phyloP scores from a whole-genome alignment of 495 filamentous ascomycete genomes.

The Aspergillus sclerotiicarbonarius region DNA sequence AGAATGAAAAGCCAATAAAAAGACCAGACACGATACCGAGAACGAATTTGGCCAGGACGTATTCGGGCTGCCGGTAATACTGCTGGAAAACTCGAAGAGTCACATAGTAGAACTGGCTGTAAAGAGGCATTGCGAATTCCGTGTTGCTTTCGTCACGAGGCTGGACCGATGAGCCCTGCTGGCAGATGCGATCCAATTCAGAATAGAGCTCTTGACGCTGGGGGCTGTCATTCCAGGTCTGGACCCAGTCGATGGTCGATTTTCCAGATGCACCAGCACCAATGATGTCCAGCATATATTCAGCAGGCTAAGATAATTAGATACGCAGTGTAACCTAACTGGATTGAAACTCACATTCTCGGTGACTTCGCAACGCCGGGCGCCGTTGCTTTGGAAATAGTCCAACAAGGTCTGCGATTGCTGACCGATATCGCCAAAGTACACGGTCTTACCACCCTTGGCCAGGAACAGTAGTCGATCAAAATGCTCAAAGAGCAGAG shows the following conservation, averaged over 20 bases:
- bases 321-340: not conserved
- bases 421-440: conserved; percentile 81
- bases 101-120: conserved; percentile 44
- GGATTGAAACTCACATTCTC: not conserved
- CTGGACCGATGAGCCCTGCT: conserved; percentile 6
- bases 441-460: conserved; percentile 75
- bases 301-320: conserved; percentile 59
- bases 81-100: conserved; percentile 42
- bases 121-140: conserved; percentile 52
- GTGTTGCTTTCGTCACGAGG: conserved; percentile 21
- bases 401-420: conserved; percentile 64
- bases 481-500: conserved; percentile 89
- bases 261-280: conserved; percentile 33
- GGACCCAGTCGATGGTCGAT: conserved; percentile 73
- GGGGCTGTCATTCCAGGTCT: conserved; percentile 66
- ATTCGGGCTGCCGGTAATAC: conserved; percentile 54
- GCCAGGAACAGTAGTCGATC: conserved; percentile 82
- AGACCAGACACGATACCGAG: conserved; percentile 50
- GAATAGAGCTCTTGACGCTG: conserved; percentile 61
- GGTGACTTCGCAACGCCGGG: conserved; percentile 22
- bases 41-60: conserved; percentile 47
- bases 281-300: conserved; percentile 90
- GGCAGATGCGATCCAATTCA: conserved; percentile 58
- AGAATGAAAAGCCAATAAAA: conserved; percentile 88
- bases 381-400: conserved; percentile 77